These are phyloP conservation scores for Boletus bicolor DNA, from an alignment of 768 basidiomycete species.

Conservation along the genomic window DNA sequence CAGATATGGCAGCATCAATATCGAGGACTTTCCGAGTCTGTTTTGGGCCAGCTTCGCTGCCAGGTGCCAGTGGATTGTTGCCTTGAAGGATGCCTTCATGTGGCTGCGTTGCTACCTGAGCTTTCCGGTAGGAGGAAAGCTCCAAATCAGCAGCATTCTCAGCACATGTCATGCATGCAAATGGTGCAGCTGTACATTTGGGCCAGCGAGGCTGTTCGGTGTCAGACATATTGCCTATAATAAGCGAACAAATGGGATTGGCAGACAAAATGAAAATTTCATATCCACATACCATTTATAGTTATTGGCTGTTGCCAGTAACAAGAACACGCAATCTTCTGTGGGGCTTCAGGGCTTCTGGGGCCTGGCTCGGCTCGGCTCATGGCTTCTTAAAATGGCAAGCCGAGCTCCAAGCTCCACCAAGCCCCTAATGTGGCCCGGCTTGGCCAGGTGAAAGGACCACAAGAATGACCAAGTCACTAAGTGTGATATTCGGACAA, in stretches of 20 bases:
- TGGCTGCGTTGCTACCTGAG: too few species aligned
- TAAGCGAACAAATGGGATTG: too few species aligned
- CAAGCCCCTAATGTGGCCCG: too few species aligned
- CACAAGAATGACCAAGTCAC: too few species aligned
- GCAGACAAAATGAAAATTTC: too few species aligned
- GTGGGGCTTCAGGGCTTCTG: neutral
- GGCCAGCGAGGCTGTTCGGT: neutral
- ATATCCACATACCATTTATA: neutral
- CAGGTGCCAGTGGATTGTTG: neutral
- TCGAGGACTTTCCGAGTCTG: neutral
- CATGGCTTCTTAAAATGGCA: neutral
- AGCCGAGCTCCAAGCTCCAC: too few species aligned
- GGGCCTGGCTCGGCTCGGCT: neutral
- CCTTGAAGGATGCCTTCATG: neutral
- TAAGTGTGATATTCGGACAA: too few species aligned
- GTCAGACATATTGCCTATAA: too few species aligned
- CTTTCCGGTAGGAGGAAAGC: neutral
- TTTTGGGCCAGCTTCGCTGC: neutral
- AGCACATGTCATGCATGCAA: neutral
- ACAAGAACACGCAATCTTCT: neutral
- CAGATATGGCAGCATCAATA: neutral
- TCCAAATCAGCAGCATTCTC: too few species aligned
- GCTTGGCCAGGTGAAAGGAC: too few species aligned
- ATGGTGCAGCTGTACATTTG: neutral
- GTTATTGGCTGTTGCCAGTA: neutral